Conservation (phyloP, 805 yeast genomes). For the Kodamaea hsintzibuensis region DNA sequence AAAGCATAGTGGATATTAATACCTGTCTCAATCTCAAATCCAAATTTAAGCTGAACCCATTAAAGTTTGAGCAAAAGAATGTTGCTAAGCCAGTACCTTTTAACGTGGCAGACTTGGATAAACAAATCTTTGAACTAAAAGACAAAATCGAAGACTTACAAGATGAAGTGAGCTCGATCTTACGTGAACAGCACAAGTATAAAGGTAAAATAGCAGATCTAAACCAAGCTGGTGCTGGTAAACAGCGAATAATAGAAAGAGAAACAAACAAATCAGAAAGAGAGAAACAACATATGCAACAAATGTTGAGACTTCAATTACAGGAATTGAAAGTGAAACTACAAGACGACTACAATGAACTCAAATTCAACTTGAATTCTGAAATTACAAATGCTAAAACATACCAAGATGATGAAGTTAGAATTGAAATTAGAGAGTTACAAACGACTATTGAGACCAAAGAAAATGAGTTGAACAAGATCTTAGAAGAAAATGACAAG, state of each 20-base stretch:
- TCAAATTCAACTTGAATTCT: conserved; percentile 34
- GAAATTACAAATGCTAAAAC: conserved; percentile 29
- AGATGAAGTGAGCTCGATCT: conserved; percentile 14
- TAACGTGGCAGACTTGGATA: conserved; percentile 8
- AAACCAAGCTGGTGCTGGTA: conserved; percentile 3
- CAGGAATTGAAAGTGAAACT: conserved; percentile 29
- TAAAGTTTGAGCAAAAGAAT: not conserved
- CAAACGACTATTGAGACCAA: conserved; percentile 13
- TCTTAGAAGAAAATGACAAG: conserved; percentile 14
- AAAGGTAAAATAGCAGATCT: conserved; percentile 6
- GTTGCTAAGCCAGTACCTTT: not conserved
- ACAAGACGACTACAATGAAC: conserved; percentile 29
- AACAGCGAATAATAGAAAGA: conserved; percentile 9
- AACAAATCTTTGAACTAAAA: conserved; percentile 8
- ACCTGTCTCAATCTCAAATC: conserved; percentile 8
- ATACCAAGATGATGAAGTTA: conserved; percentile 22
- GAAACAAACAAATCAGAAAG: conserved; percentile 12
- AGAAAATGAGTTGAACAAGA: conserved; percentile 1
- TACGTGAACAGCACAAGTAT: conserved; percentile 11
- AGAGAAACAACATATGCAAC: conserved; percentile 31
- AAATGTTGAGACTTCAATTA: conserved; percentile 26
- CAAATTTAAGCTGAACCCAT: conserved; percentile 6
- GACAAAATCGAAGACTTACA: conserved; percentile 14
- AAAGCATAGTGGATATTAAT: conserved; percentile 5
- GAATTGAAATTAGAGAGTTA: conserved; percentile 19